phyloP scores from a whole-genome alignment of 2,329 filamentous ascomycete species.

The Colletotrichum sp. region DNA sequence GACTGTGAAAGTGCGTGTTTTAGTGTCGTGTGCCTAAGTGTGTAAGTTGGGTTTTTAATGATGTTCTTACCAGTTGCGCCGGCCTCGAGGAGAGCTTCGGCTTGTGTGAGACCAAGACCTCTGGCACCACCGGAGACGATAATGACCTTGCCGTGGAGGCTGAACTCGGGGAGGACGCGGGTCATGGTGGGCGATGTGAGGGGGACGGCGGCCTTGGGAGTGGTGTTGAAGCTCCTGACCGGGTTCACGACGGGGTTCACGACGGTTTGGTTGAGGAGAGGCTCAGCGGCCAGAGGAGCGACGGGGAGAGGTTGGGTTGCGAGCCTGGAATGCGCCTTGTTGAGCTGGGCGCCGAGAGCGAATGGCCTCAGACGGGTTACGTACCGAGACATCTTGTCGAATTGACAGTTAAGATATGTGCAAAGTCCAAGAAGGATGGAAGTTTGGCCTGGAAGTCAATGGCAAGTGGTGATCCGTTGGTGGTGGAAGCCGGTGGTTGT shows the following conservation, averaged over 20 bases:
- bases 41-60: no score
- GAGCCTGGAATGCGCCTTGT: not conserved
- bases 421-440: not conserved
- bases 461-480: not conserved
- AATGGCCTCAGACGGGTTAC: slow-evolving; percentile 12
- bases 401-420: not conserved
- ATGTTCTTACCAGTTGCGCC: slow-evolving; percentile 67
- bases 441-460: not conserved
- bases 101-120: slow-evolving; percentile 79
- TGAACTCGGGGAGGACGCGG: slow-evolving; percentile 72
- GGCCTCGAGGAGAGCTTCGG: slow-evolving; percentile 80
- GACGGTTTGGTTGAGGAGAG: not conserved
- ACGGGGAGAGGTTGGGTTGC: not conserved
- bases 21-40: not conserved
- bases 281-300: not conserved
- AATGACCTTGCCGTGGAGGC: slow-evolving; percentile 74
- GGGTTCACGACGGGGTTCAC: not conserved
- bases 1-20: slow-evolving; percentile 43
- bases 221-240: slow-evolving; percentile 10
- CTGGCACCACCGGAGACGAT: slow-evolving; percentile 79
- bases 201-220: slow-evolving; percentile 2
- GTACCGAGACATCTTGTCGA: slow-evolving; percentile 16
- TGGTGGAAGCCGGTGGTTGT: not conserved
- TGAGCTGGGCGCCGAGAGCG: not conserved
- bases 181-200: slow-evolving; percentile 20